Evolutionary conservation across 2,329 filamentous ascomycete genomes (phyloP).

Genomic region (Xylaria sp.): DNA sequence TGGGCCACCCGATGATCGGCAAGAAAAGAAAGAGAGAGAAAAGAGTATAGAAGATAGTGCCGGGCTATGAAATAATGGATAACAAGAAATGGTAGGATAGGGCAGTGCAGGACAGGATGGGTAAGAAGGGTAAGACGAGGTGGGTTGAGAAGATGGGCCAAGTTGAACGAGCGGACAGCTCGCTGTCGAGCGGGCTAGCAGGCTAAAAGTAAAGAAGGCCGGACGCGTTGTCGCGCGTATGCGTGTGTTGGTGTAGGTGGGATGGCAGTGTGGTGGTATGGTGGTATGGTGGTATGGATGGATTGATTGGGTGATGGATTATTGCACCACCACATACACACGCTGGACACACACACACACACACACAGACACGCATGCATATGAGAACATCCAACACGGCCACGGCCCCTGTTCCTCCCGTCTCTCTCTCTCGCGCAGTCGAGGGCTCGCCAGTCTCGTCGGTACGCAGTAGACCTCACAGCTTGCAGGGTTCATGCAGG

Average conservation of each 20-base stretch:
- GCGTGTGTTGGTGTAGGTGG: conserved; percentile 14
- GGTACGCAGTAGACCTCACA: too few relatives aligned
- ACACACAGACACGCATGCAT: not conserved
- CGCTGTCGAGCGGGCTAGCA: conserved; percentile 23
- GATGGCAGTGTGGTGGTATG: too few relatives aligned
- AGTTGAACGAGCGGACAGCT: conserved; percentile 18
- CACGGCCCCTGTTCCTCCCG: not conserved
- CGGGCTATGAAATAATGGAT: not conserved
- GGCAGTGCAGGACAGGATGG: conserved; percentile 18
- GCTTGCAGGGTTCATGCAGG: not conserved
- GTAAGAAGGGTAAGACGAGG: conserved; percentile 17
- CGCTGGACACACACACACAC: conserved; percentile 1
- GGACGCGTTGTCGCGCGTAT: conserved; percentile 26
- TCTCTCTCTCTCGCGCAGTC: not conserved
- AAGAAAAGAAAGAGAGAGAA: conserved; percentile 6
- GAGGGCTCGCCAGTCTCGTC: not conserved
- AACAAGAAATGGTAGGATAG: conserved; percentile 9
- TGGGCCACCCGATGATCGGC: conserved; percentile 11
- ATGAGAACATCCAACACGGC: not conserved
- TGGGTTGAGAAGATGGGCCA: conserved; percentile 24
- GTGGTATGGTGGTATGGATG: not conserved
- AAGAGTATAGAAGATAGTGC: conserved; percentile 4
- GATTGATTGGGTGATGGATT: conserved; percentile 15
- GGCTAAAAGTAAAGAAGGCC: conserved; percentile 24
- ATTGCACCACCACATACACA: conserved; percentile 9